Conservation (phyloP, 768 basidiomycete species). For the Boletus pseudo-olivaceus region DNA sequence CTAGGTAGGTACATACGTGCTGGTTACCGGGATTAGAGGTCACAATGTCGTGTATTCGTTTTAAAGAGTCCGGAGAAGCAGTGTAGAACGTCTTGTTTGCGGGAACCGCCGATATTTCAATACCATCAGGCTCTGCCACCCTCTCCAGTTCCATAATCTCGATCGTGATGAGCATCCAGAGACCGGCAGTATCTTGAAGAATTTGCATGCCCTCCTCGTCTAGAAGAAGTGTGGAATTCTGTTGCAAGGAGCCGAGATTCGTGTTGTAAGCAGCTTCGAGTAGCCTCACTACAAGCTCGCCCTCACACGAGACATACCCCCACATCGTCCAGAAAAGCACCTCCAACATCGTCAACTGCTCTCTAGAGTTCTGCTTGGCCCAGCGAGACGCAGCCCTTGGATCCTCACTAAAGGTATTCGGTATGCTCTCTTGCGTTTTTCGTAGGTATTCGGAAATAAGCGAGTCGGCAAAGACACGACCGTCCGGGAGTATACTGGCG, state of each 20-base stretch:
- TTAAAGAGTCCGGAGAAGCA: constrained; percentile 58
- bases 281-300: constrained; percentile 57
- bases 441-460: constrained; percentile 58
- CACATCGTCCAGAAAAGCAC: constrained; percentile 90
- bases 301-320: constrained; percentile 65
- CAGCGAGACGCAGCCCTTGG: constrained; percentile 59
- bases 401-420: constrained; percentile 44
- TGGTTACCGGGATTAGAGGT: constrained; percentile 57
- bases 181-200: constrained; percentile 60
- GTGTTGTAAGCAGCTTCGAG: constrained; percentile 63
- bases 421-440: constrained; percentile 49
- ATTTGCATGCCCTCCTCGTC: constrained; percentile 72
- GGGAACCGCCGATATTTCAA: constrained; percentile 53
- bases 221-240: constrained; percentile 59
- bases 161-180: constrained; percentile 77
- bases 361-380: constrained; percentile 70
- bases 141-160: constrained; percentile 80
- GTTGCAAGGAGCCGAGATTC: constrained; percentile 61
- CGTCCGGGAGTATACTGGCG: constrained; percentile 60
- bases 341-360: constrained; percentile 80
- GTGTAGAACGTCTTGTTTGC: constrained; percentile 51
- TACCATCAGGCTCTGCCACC: constrained; percentile 47
- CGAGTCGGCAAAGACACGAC: constrained; percentile 54
- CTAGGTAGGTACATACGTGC: constrained; percentile 67
- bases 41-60: constrained; percentile 65